Evolutionary conservation across 176 grass and related monocot genomes (phyloP).

Genomic region (Cenchrus fungigraminus): DNA sequence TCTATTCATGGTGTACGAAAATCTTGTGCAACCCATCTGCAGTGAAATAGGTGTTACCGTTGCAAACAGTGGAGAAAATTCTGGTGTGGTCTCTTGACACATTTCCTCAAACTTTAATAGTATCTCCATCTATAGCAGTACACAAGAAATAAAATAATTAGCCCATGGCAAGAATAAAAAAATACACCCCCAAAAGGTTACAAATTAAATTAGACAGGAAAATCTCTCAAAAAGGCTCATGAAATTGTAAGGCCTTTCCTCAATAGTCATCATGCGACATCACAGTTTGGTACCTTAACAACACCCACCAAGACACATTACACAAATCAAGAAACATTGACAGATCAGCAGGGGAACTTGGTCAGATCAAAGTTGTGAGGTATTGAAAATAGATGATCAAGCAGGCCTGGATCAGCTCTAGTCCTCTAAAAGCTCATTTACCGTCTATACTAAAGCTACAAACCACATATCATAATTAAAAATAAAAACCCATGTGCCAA

Average conservation of each 20-base stretch:
- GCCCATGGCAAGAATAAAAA: slow-evolving; percentile 13
- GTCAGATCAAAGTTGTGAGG: neutral
- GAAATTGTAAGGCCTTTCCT: slow-evolving; percentile 1
- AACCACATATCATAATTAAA: neutral
- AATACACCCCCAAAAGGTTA: neutral
- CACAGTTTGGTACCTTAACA: neutral
- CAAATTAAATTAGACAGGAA: slow-evolving; percentile 7
- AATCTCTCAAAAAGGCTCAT: slow-evolving; percentile 11
- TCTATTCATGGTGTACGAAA: neutral
- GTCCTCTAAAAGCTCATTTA: neutral
- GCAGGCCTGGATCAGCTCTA: neutral
- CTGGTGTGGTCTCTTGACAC: slow-evolving; percentile 76
- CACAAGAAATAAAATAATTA: slow-evolving; percentile 29
- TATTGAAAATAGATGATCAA: slow-evolving; percentile 14
- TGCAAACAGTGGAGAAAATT: slow-evolving; percentile 73
- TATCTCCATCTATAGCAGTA: slow-evolving; percentile 81
- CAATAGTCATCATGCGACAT: neutral
- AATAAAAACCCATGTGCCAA: neutral
- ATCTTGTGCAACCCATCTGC: neutral
- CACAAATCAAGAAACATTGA: neutral
- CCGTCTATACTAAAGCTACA: neutral
- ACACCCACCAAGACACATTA: slow-evolving; percentile 14
- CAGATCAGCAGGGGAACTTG: neutral
- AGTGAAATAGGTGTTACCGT: slow-evolving; percentile 44
- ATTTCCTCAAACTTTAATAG: slow-evolving; percentile 98